Conservation (phyloP, 306 rosid species). For the Prunus kanzakura region DNA sequence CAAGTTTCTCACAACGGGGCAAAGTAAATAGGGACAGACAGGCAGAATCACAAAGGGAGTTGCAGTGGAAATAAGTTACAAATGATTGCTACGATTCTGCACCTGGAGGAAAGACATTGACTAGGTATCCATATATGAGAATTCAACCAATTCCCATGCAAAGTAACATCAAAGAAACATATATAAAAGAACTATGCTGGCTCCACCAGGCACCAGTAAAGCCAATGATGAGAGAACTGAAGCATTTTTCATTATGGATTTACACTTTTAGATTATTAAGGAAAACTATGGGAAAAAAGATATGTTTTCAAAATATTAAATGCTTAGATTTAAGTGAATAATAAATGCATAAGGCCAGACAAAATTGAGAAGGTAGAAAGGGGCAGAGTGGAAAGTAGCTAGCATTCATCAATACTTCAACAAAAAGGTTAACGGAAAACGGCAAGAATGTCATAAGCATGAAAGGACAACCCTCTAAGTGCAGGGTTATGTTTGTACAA, state of each 20-base stretch:
- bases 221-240: background rate
- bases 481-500: background rate
- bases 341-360: background rate
- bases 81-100: background rate
- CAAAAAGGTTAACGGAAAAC: background rate
- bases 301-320: background rate
- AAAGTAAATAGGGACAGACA: background rate
- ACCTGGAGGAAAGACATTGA: background rate
- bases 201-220: background rate
- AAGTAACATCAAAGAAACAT: background rate
- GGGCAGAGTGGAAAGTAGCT: background rate
- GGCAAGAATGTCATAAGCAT: background rate
- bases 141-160: background rate
- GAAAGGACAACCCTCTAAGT: background rate
- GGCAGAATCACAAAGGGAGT: background rate
- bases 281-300: background rate
- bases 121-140: background rate
- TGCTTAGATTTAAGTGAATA: background rate
- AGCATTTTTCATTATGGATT: background rate
- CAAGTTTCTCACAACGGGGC: background rate
- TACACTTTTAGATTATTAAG: background rate
- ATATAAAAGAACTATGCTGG: background rate
- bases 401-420: background rate
- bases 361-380: background rate
- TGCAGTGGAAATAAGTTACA: background rate